A percentile compares a stretch with the other conserved stretches of the same genome.
These are phyloP conservation scores for Leccinum barrowsii DNA, from an alignment of 768 basidiomycete genomes.

Conservation along the genomic window DNA sequence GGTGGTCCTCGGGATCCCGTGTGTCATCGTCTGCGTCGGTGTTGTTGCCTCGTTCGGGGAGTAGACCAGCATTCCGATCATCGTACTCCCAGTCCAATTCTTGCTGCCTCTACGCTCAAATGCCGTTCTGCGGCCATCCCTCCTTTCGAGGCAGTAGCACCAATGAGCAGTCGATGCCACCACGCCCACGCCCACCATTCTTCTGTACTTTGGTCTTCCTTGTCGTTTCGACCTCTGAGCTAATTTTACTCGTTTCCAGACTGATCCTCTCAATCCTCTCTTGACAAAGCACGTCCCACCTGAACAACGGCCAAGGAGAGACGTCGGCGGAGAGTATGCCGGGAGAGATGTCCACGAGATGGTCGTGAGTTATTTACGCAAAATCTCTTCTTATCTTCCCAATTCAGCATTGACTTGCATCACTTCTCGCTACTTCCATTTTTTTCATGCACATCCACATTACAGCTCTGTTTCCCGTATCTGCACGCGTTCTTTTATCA, in stretches of 20 bases:
- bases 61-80: background rate
- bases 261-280: slow-evolving; percentile 77
- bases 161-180: slow-evolving; percentile 2
- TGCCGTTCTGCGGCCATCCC: background rate
- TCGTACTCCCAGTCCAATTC: slow-evolving; percentile 1
- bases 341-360: slow-evolving; percentile 71
- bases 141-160: slow-evolving; percentile 3
- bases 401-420: slow-evolving; percentile 6
- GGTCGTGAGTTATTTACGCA: slow-evolving; percentile 55
- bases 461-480: slow-evolving; percentile 21
- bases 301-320: slow-evolving; percentile 70
- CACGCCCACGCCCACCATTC: background rate
- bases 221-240: background rate
- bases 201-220: slow-evolving; percentile 1
- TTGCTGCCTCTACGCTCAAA: slow-evolving; percentile 7
- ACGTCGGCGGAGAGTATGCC: slow-evolving; percentile 72
- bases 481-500: slow-evolving; percentile 17
- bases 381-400: slow-evolving; percentile 9
- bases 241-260: slow-evolving; percentile 41
- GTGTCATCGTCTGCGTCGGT: slow-evolving; percentile 38
- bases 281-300: slow-evolving; percentile 82
- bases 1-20: slow-evolving; percentile 31
- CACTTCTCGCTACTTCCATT: slow-evolving; percentile 1
- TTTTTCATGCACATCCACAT: slow-evolving; percentile 13
- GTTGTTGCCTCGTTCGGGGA: slow-evolving; percentile 25